Percentiles rank a stretch among this genome's conserved stretches.
Evolutionary conservation across 164 flowering plant species (phyloP).

Genomic region (Macadamia tetraphylla): DNA sequence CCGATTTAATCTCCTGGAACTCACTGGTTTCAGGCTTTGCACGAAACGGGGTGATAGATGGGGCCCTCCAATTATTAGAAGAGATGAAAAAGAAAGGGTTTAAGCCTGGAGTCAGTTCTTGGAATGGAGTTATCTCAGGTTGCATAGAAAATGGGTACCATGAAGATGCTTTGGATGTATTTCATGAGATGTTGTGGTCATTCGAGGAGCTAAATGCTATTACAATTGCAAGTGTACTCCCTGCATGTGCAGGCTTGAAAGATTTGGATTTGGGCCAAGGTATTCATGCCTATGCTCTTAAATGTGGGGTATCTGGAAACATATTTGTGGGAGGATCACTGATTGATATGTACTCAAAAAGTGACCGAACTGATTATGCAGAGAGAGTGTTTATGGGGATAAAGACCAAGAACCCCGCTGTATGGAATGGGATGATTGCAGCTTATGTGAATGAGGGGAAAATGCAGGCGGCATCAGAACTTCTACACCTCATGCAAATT

Average conservation of each 20-base stretch:
- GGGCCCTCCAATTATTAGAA: slow-evolving; percentile 27
- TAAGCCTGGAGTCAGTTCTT: slow-evolving; percentile 36
- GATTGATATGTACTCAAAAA: slow-evolving; percentile 41
- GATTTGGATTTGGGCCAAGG: slow-evolving; percentile 30
- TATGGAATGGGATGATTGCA: slow-evolving; percentile 49
- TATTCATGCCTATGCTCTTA: slow-evolving; percentile 35
- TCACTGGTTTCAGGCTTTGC: slow-evolving; percentile 41
- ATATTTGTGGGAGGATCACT: slow-evolving; percentile 38
- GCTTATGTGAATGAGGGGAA: slow-evolving; percentile 36
- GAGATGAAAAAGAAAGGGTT: slow-evolving; percentile 36
- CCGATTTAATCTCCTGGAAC: slow-evolving; percentile 50
- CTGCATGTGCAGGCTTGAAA: slow-evolving; percentile 38
- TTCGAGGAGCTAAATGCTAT: slow-evolving; percentile 31
- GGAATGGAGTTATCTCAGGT: slow-evolving; percentile 51
- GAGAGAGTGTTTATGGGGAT: slow-evolving; percentile 27
- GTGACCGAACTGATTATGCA: slow-evolving; percentile 32
- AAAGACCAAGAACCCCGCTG: slow-evolving; percentile 25
- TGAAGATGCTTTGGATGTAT: slow-evolving; percentile 35
- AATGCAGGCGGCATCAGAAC: slow-evolving; percentile 20
- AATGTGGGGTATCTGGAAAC: slow-evolving; percentile 17
- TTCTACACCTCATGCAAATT: slow-evolving; percentile 25
- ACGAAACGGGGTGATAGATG: slow-evolving; percentile 31
- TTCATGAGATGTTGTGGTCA: slow-evolving; percentile 24
- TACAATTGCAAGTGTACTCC: slow-evolving; percentile 34
- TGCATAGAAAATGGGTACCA: slow-evolving; percentile 34